Percentiles rank a stretch among this genome's conserved stretches.
phyloP scores from a whole-genome alignment of 2,329 filamentous ascomycete species.

The Clarireedia paspali region DNA sequence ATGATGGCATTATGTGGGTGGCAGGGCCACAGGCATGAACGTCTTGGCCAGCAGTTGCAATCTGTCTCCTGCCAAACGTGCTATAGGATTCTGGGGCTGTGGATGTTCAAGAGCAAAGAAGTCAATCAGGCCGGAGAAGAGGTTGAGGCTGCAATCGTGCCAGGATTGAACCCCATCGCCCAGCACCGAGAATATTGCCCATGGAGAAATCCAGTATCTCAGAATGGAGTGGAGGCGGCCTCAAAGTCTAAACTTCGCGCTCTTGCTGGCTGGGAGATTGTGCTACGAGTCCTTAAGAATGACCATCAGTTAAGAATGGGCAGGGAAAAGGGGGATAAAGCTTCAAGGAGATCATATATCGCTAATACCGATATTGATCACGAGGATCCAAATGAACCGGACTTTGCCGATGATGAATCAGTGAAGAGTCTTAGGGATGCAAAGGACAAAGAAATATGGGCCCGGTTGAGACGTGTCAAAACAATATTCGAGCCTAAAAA shows the following conservation, averaged over 20 bases:
- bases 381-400: constrained; percentile 6
- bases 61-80: constrained; percentile 69
- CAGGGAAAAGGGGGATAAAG: constrained; percentile 13
- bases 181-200: constrained; percentile 82
- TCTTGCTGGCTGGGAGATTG: constrained; percentile 46
- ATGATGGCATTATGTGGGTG: constrained; percentile 67
- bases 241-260: constrained; percentile 26
- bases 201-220: constrained; percentile 60
- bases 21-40: constrained; percentile 43
- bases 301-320: constrained; percentile 34
- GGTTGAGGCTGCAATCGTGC: constrained; percentile 50
- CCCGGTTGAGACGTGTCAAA: constrained; percentile 62
- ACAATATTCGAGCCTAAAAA: constrained; percentile 62
- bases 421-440: constrained; percentile 39
- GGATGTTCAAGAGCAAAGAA: constrained; percentile 81
- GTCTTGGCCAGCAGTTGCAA: constrained; percentile 26
- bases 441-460: constrained; percentile 68
- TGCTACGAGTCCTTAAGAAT: constrained; percentile 49
- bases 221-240: constrained; percentile 38
- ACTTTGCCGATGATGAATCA: constrained; percentile 26
- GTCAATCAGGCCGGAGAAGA: constrained; percentile 46
- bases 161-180: constrained; percentile 57
- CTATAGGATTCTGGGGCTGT: constrained; percentile 80
- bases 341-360: constrained; percentile 2
- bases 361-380: background rate